Evolutionary conservation across 2,329 filamentous ascomycete genomes (phyloP), one percentile per base, ranked within the genome.

Genomic region (Monilinia laxa): DNA sequence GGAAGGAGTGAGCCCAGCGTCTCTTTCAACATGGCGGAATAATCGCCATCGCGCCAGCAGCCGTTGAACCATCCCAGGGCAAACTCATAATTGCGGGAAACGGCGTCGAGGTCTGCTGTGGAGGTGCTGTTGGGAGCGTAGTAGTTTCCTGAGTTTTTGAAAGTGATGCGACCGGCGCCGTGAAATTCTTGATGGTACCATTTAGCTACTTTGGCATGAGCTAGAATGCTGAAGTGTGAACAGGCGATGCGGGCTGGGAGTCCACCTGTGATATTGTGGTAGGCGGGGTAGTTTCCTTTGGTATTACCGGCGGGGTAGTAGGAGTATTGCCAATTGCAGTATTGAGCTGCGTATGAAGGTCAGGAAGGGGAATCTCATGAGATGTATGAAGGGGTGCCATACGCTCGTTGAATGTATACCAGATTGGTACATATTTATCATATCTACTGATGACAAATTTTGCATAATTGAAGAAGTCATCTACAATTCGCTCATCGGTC

Each of bases 321-420:
- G 1, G 76, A 73, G 70, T 80, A 82, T 71, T 82, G 80, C 80
- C 80, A 81, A 66, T 82, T 80, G 67, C 80, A 82, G 73, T 81
- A 80, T 70, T 81, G 79, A 2, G 79, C 71, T 73, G 31, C 58
- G 4, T 10, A 23, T 55, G 25, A 23, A 64, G 23, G 25, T 63
- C 16, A 60, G 59, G n/a, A 38, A 28, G 67, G 51, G 49, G 62
- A 73, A 77, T 0, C 9, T 25, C 4, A 4, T 25, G 16, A 3
- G 28, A 59, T 45, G 18, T 23, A 25, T 28, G 14, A 60, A 4
- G 20, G 42, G 58, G 73, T 1, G 75, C 67, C 20, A 75, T 68
- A 14, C 83, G 83, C 73, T 85, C 84, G 70, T 85, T 85, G 73
- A 83, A 84, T n/a, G 82, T 84, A 70, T 81, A 82, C 81, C 82